Evolutionary conservation across 2,329 filamentous ascomycete species (phyloP).

Genomic region (Colletotrichum viniferum): DNA sequence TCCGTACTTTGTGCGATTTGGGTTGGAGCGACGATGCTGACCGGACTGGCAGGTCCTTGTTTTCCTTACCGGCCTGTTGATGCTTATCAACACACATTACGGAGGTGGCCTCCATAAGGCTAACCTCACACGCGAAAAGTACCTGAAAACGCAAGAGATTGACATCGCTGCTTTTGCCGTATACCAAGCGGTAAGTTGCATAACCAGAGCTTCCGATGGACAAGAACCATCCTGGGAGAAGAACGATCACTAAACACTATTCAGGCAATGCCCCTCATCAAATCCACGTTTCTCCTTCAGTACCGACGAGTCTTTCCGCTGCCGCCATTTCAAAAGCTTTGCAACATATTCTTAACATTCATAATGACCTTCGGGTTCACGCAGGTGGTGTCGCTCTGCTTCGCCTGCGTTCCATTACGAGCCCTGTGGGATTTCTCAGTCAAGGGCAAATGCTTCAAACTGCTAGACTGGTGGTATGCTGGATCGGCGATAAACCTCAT

Average conservation of each 20-base stretch:
- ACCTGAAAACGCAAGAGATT: constrained; percentile 6
- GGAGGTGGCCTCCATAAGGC: neutral
- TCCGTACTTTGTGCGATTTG: neutral
- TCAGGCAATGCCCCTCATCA: constrained; percentile 24
- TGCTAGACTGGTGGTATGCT: constrained; percentile 29
- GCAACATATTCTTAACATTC: constrained; percentile 28
- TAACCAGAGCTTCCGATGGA: accelerated
- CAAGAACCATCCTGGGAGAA: neutral
- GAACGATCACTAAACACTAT: neutral
- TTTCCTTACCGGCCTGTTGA: neutral
- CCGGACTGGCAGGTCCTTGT: neutral
- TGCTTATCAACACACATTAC: constrained; percentile 8
- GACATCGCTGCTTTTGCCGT: neutral
- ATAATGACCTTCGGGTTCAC: constrained; percentile 29
- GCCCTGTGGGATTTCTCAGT: constrained; percentile 27
- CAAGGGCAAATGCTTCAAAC: constrained; percentile 27
- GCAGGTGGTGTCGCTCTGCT: constrained; percentile 29
- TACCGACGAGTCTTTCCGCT: constrained; percentile 41
- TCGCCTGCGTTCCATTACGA: constrained; percentile 30
- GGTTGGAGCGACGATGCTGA: neutral
- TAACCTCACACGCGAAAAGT: neutral
- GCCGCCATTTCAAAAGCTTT: constrained; percentile 24
- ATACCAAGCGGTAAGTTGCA: neutral
- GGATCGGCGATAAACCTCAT: constrained; percentile 30
- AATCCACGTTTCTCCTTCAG: constrained; percentile 40